These are phyloP conservation scores for Pythium sukuiense DNA, from an alignment of 352 stramenopile species.

Conservation along the genomic window DNA sequence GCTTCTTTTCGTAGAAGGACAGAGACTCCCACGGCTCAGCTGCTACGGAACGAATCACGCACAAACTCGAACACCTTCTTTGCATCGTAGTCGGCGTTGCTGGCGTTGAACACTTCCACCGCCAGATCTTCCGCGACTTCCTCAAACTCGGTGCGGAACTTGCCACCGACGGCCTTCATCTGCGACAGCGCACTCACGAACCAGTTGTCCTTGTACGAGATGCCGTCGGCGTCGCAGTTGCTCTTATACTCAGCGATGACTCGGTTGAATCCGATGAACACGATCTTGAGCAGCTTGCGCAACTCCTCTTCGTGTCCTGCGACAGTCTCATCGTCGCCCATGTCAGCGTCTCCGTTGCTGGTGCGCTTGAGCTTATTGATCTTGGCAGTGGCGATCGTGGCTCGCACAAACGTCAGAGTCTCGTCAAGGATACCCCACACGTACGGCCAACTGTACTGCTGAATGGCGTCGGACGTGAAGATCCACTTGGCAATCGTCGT, in stretches of 20 bases:
- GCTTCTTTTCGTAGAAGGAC: neutral
- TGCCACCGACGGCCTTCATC: constrained; percentile 65
- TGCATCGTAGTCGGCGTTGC: constrained; percentile 60
- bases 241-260: constrained; percentile 78
- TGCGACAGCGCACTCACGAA: constrained; percentile 69
- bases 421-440: constrained; percentile 82
- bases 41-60: constrained; percentile 66
- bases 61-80: constrained; percentile 77
- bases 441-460: constrained; percentile 90
- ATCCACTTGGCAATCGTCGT: constrained; percentile 80
- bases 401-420: constrained; percentile 59
- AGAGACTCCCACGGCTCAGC: neutral
- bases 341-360: constrained; percentile 45
- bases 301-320: constrained; percentile 52
- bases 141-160: constrained; percentile 60
- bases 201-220: constrained; percentile 81
- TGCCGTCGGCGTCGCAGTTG: constrained; percentile 69
- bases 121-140: constrained; percentile 52
- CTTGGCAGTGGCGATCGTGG: constrained; percentile 37
- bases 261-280: constrained; percentile 73
- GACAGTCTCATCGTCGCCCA: constrained; percentile 37
- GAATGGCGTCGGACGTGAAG: constrained; percentile 74
- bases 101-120: constrained; percentile 50
- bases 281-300: constrained; percentile 45
- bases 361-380: constrained; percentile 31